Evolutionary conservation across 352 stramenopile genomes (phyloP), one percentile per base, ranked within the genome.

Genomic region (Phytophthora meadii): DNA sequence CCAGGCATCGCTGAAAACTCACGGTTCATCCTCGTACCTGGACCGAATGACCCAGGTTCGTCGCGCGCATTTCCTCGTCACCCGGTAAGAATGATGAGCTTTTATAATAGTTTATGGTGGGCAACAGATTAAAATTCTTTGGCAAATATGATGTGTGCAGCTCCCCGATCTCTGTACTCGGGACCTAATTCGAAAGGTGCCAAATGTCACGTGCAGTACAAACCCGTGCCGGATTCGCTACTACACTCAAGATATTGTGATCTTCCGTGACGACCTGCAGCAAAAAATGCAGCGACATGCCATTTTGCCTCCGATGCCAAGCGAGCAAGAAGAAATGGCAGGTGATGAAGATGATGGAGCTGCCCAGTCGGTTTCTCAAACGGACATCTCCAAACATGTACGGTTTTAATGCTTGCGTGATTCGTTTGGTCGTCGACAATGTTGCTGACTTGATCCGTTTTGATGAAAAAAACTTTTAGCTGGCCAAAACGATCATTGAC

Each of bases 161-260:
- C 61, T 95, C 14, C 85, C 84, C 8, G 75, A 69, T 15, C 51
- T 94, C 30, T 95, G 87, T 46, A 93, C 84, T 19, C 71, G 77
- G 49, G 87, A 93, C n/a, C 70, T 95, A 25, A 61, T 82, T 39
- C 77, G 81, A 2, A 77, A 76, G 46, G 77, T 94, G 36, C 86
- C 88, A 4, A 90, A 95, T 49, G 59, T 96, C 22, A 88, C 68
- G 2, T 96, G 95, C 56, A 88, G 79, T 22, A 98, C 81, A 11
- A 99, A 98, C 60, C 95, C 95, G 5, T 98, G 93, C 69, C 82
- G 94, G 42, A 91, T 99, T 65, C 88, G 92, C 15, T 91, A 94
- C 58, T 98, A 95, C 76, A 97, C 91, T 6, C 88, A 98, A 65
- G 94, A 98, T 55, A 84, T 98, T 36, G 87, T 98, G 6, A 81